Conservation (phyloP, 2,329 filamentous ascomycete genomes). For the Aspergillus calidoustus region DNA sequence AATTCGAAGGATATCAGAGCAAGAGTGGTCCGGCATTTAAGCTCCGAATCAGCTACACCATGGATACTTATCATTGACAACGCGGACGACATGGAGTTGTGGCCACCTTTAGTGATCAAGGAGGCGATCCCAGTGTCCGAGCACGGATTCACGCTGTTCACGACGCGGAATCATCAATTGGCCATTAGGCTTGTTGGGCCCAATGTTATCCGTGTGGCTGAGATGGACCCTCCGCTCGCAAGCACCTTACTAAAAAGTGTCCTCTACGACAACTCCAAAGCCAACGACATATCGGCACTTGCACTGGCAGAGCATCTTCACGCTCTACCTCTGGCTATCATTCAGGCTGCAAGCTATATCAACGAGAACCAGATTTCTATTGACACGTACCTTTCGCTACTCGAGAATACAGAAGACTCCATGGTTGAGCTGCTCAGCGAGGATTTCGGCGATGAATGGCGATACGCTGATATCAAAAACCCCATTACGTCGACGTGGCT, state of each 20-base stretch:
- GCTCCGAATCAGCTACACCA: no score
- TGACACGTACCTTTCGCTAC: conserved; percentile 7
- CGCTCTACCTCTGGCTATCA: conserved; percentile 33
- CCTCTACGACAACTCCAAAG: conserved; percentile 5
- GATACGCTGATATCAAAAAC: conserved; percentile 1
- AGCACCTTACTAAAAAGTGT: conserved; percentile 1
- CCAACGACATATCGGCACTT: not conserved
- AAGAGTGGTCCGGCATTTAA: no score
- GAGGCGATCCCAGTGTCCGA: no score
- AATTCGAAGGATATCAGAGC: no score
- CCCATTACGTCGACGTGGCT: conserved; percentile 17
- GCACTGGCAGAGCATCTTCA: conserved; percentile 25
- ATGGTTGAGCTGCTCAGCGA: conserved; percentile 11
- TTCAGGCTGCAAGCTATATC: conserved; percentile 30
- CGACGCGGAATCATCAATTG: no score
- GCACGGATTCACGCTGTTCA: no score
- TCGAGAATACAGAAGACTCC: conserved; percentile 2
- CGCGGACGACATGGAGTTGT: no score
- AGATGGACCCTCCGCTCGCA: no score
- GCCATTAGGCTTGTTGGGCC: no score
- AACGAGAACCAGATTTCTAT: conserved; percentile 13
- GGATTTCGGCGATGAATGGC: conserved; percentile 12
- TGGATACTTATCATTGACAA: no score
- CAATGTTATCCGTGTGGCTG: no score
- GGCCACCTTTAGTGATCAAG: no score